These are phyloP conservation scores for Podila epicladia DNA, from an alignment of 192 early-diverging fungal genomes.

Conservation along the genomic window DNA sequence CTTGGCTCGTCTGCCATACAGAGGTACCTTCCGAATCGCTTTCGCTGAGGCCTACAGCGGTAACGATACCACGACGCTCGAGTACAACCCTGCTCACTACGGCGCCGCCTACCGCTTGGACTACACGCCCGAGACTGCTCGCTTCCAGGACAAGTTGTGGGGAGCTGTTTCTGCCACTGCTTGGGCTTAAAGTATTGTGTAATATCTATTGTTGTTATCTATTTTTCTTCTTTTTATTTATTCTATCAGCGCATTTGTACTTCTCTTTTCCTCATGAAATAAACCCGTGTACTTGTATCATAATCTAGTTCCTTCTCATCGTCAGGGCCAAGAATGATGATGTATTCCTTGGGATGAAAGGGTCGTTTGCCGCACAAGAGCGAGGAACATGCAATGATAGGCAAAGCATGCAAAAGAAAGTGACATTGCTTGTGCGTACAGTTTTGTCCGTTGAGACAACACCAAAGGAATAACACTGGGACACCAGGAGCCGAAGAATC, in stretches of 20 bases:
- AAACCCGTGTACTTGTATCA: no score
- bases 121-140: constrained; percentile 19
- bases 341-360: no score
- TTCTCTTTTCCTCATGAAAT: neutral
- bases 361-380: no score
- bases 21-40: neutral
- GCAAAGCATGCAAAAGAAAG: no score
- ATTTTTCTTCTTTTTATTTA: neutral
- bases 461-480: no score
- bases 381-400: no score
- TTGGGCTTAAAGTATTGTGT: neutral
- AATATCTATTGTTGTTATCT: neutral
- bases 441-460: no score
- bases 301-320: no score
- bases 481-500: no score
- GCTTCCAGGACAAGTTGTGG: constrained; percentile 15
- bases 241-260: neutral
- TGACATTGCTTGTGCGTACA: no score
- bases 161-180: constrained; percentile 6
- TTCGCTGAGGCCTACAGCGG: neutral
- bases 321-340: no score
- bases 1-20: constrained; percentile 4
- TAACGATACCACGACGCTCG: neutral
- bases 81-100: constrained; percentile 9
- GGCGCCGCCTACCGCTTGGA: constrained; percentile 16